These are phyloP conservation scores for Fusarium dimerum DNA, from an alignment of 2,329 filamentous ascomycete species.

Conservation along the genomic window DNA sequence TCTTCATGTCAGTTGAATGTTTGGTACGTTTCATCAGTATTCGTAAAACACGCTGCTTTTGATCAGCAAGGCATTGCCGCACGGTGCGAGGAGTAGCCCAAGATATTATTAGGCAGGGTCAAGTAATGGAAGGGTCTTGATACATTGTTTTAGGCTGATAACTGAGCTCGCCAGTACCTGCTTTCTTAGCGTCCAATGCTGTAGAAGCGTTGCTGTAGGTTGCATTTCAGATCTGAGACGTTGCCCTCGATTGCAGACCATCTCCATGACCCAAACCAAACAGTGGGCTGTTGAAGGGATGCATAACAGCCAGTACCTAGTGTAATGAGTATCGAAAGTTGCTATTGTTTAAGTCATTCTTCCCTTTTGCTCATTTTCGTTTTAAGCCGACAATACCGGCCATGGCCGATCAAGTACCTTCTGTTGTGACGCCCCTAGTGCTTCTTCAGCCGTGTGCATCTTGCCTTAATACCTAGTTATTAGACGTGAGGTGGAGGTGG, in stretches of 20 bases:
- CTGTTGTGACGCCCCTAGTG: not conserved
- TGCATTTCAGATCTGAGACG: not conserved
- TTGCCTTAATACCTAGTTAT: no score
- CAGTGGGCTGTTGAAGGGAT: not conserved
- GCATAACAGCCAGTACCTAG: not conserved
- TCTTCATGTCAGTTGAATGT: no score
- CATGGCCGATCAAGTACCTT: not conserved
- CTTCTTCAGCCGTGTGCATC: not conserved
- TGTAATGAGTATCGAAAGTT: not conserved
- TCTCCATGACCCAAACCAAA: not conserved
- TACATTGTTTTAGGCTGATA: not conserved
- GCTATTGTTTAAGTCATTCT: not conserved
- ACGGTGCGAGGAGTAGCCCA: conserved; percentile 7
- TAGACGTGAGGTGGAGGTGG: conserved; percentile 24
- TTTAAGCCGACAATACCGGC: not conserved
- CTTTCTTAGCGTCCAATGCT: not conserved
- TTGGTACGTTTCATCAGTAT: no score
- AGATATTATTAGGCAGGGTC: not conserved
- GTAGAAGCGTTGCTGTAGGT: not conserved
- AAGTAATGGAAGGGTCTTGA: not conserved
- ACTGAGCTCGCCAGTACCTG: not conserved
- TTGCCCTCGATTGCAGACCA: not conserved
- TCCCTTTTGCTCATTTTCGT: not conserved
- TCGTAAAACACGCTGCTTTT: not conserved
- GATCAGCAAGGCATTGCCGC: conserved; percentile 10